Evolutionary conservation across 306 rosid genomes (phyloP).

Genomic region (Rosa multiflora): DNA sequence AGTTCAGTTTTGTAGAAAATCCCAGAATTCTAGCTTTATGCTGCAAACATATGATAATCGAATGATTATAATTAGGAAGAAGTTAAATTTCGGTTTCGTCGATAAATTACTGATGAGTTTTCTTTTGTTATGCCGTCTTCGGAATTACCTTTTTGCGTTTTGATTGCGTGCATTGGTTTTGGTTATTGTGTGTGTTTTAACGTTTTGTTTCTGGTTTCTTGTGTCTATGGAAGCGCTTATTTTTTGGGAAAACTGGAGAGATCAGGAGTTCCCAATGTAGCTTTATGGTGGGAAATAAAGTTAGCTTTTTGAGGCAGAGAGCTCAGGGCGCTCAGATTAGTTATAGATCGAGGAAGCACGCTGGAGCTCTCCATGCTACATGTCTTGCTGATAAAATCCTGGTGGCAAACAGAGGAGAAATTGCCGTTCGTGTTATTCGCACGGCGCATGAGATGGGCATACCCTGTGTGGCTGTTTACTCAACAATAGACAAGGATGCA

Average conservation of each 20-base stretch:
- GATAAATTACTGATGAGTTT: neutral
- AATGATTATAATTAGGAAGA: neutral
- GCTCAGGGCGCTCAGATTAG: slow-evolving; percentile 32
- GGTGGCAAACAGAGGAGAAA: slow-evolving; percentile 92
- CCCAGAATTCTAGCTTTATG: neutral
- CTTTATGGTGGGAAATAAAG: slow-evolving; percentile 53
- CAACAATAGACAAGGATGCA: slow-evolving; percentile 91
- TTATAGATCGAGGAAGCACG: slow-evolving; percentile 34
- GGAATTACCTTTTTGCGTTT: neutral
- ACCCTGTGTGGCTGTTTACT: slow-evolving; percentile 98
- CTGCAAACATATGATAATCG: neutral
- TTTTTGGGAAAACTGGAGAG: slow-evolving; percentile 45
- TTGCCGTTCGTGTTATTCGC: slow-evolving; percentile 92
- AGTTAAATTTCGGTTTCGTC: neutral
- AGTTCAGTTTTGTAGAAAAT: slow-evolving; percentile 2
- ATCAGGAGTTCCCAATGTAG: slow-evolving; percentile 66
- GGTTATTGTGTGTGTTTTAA: neutral
- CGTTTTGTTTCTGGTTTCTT: neutral
- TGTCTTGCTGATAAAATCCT: slow-evolving; percentile 71
- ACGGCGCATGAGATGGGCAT: slow-evolving; percentile 98
- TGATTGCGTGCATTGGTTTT: neutral
- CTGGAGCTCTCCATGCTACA: slow-evolving; percentile 46
- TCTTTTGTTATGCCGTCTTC: neutral
- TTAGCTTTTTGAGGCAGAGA: slow-evolving; percentile 54
- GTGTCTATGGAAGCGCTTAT: slow-evolving; percentile 52